These are phyloP conservation scores for Beauveria bassiana DNA, from an alignment of 2,329 filamentous ascomycete genomes.

Conservation along the genomic window DNA sequence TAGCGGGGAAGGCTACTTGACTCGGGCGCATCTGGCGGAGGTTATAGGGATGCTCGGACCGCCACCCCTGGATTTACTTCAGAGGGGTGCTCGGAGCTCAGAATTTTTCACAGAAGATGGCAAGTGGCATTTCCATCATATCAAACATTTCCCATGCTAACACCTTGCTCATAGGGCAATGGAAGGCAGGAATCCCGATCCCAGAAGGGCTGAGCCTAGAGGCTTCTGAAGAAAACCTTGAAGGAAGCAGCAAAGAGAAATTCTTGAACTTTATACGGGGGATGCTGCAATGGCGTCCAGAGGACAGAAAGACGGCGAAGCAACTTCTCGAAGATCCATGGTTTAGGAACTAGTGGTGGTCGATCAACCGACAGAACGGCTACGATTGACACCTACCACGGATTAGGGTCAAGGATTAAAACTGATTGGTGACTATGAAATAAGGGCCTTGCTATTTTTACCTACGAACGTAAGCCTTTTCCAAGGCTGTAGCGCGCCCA, in stretches of 20 bases:
- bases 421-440: too few relatives aligned
- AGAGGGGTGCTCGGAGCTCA: constrained; percentile 8
- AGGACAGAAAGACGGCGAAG: constrained; percentile 19
- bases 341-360: neutral
- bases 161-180: neutral
- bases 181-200: neutral
- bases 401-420: too few relatives aligned
- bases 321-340: constrained; percentile 8
- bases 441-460: too few relatives aligned
- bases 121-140: neutral
- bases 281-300: constrained; percentile 21
- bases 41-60: constrained; percentile 18
- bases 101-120: constrained; percentile 12
- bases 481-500: too few relatives aligned
- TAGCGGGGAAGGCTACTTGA: neutral
- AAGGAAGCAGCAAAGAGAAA: constrained; percentile 10
- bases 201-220: neutral
- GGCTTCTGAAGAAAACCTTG: neutral
- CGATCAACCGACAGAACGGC: too few relatives aligned
- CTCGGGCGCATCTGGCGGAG: constrained; percentile 19
- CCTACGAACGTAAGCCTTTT: too few relatives aligned
- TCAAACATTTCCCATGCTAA: too few relatives aligned
- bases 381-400: too few relatives aligned
- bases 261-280: constrained; percentile 18
- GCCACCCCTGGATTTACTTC: constrained; percentile 16